These are phyloP conservation scores for Pseudocercospora eumusae DNA, from an alignment of 2,329 filamentous ascomycete species.

Conservation along the genomic window DNA sequence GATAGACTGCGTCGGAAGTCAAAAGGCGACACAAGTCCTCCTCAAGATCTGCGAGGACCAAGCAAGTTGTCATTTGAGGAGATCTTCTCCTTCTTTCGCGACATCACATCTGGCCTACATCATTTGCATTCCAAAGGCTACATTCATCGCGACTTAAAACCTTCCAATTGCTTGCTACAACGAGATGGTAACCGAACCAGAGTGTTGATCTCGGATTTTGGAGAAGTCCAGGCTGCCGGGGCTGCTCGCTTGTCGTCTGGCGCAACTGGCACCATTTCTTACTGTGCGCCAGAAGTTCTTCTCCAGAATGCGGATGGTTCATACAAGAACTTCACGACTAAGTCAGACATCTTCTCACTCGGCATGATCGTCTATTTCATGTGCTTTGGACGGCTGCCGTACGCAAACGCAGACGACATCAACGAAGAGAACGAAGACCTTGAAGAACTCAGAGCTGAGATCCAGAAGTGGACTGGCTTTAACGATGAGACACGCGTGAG, in stretches of 20 bases:
- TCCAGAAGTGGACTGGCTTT: conserved; percentile 84
- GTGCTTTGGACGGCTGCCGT: conserved; percentile 89
- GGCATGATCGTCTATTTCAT: conserved; percentile 99
- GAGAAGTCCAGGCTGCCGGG: conserved; percentile 87
- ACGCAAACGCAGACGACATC: conserved; percentile 76
- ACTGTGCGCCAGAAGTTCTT: conserved; percentile 89
- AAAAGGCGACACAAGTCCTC: conserved; percentile 69
- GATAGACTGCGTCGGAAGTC: conserved; percentile 81
- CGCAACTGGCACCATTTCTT: conserved; percentile 93
- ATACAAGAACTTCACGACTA: conserved; percentile 92
- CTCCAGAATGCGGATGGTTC: conserved; percentile 63
- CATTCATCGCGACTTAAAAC: conserved; percentile 94
- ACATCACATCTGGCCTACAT: conserved; percentile 87
- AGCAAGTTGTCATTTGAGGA: conserved; percentile 75
- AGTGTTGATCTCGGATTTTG: conserved; percentile 95
- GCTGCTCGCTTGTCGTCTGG: conserved; percentile 83
- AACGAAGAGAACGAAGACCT: conserved; percentile 92
- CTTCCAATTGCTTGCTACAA: conserved; percentile 90
- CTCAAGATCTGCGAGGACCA: conserved; percentile 53
- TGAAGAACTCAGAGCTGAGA: conserved; percentile 80
- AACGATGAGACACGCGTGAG: conserved; percentile 60
- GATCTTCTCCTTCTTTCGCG: conserved; percentile 94
- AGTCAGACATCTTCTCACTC: conserved; percentile 96
- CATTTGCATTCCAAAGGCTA: conserved; percentile 90
- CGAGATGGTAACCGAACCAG: conserved; percentile 64